These are phyloP conservation scores for Syzygium malaccense DNA, from an alignment of 441 rosid genomes.

Conservation along the genomic window DNA sequence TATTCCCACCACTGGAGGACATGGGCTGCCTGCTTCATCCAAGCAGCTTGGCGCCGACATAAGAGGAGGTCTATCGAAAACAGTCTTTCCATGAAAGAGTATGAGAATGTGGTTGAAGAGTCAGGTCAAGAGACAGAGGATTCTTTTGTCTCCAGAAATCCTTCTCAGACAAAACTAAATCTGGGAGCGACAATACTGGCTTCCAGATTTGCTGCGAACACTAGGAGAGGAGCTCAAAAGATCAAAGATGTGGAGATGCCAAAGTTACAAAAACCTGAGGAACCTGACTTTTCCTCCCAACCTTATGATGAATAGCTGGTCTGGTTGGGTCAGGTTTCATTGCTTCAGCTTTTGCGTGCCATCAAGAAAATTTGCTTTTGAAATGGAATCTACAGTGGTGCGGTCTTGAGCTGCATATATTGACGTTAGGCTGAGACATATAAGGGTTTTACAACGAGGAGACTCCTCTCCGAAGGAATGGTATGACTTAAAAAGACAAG, in stretches of 20 bases:
- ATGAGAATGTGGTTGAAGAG: neutral
- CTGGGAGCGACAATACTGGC: constrained; percentile 10
- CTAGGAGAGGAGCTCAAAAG: constrained; percentile 9
- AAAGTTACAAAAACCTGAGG: constrained; percentile 6
- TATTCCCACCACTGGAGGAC: constrained; percentile 97
- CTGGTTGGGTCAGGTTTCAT: neutral
- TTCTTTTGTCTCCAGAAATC: neutral
- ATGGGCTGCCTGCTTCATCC: constrained; percentile 95
- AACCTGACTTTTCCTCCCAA: constrained; percentile 11
- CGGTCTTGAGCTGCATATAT: neutral
- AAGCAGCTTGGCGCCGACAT: constrained; percentile 84
- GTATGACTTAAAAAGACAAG: neutral
- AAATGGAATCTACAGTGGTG: neutral
- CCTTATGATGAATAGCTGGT: neutral
- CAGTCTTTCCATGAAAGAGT: constrained; percentile 3
- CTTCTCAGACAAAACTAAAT: constrained; percentile 2
- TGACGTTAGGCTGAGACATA: neutral
- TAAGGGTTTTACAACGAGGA: neutral
- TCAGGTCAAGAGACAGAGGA: neutral
- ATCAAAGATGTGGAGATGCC: neutral
- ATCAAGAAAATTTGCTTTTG: neutral
- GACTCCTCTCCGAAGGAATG: neutral
- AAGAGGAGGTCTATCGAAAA: constrained; percentile 54
- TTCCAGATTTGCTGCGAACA: constrained; percentile 12
- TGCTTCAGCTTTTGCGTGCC: neutral